Base-by-base conservation (phyloP, 73 alveolate genomes). In the Uronychia setigera region DNA sequence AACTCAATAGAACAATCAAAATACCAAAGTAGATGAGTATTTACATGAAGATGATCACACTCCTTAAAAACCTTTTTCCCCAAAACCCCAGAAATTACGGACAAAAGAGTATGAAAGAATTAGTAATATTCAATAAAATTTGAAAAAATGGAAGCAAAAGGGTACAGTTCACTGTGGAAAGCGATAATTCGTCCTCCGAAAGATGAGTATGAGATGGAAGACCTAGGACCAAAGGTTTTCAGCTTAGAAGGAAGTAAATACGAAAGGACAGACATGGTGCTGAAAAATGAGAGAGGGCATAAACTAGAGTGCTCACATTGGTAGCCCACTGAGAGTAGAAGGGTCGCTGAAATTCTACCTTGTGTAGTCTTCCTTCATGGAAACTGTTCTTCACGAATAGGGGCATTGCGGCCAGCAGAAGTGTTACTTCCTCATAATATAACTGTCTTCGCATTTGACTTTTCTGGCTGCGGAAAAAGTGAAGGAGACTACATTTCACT, bases 351-450 rank as follows among this genome's bases (percentile, higher is more conserved):
- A 0, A 83, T 88, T 31, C 88, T 95, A 31, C 98, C 98, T 0
- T 95, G 98, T 75, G 97, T 95, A 19, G 90, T 95, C 83, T 93
- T 90, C 81, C 88, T 94, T 26, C 98, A 95, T 81, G 97, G 98
- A 0, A 93, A 95, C 80, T 80, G 94, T 0, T 84, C 95, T 26
- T 80, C 93, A 25, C 92, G 98, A 29, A 91, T 92, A 79, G 98
- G 93, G 31, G 94, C 96, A 29, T 89, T 93, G 1, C 91, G 96
- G 0, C 87, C 80, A 77, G 87, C 91, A 1, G 78, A 59, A 76
- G 79, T 82, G 74, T 74, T 95, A 35, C 93, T 95, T 29, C 96
- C 97, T 59, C 80, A 92, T 60, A 93, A 94, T 59, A 92, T 94
- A 78, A 96, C 98, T 31, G 92, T 96, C 27, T 92, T 94, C 78